Evolutionary conservation across 306 rosid genomes (phyloP).

Genomic region (Dryas drummondii): DNA sequence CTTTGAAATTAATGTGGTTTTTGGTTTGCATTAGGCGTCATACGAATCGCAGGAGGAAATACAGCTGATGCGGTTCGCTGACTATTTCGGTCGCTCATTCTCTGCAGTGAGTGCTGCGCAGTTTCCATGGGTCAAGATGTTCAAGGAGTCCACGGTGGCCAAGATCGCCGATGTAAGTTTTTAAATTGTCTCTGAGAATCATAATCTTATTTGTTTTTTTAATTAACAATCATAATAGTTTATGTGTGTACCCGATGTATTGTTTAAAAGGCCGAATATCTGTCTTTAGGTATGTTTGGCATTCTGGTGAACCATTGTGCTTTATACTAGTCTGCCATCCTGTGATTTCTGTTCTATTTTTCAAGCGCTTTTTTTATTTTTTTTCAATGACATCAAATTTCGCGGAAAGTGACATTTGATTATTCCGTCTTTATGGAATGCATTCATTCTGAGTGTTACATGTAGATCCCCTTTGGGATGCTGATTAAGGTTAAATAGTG

Average conservation of each 20-base stretch:
- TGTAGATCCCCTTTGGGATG: not conserved
- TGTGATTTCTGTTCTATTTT: not conserved
- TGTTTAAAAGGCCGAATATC: not conserved
- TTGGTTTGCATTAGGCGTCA: slow-evolving; percentile 41
- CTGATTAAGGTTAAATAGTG: not conserved
- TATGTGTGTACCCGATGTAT: not conserved
- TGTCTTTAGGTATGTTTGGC: not conserved
- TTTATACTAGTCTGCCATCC: not conserved
- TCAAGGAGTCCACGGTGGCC: slow-evolving; percentile 74
- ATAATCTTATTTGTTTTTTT: no score
- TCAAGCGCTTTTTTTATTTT: not conserved
- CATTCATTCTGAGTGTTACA: not conserved
- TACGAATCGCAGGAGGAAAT: slow-evolving; percentile 64
- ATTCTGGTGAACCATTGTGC: slow-evolving; percentile 3
- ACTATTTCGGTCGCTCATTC: slow-evolving; percentile 83
- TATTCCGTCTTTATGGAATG: not conserved
- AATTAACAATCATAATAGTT: not conserved
- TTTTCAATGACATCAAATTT: not conserved
- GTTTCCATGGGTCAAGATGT: slow-evolving; percentile 90
- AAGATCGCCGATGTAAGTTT: slow-evolving; percentile 86
- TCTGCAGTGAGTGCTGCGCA: slow-evolving; percentile 72
- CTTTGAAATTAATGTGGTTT: not conserved
- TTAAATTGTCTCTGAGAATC: not conserved
- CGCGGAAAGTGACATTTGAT: not conserved
- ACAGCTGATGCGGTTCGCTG: slow-evolving; percentile 85